A percentile compares a stretch with the other conserved stretches of the same genome.
Evolutionary conservation across 2,329 filamentous ascomycete genomes (phyloP).

Genomic region (Paecilomyces formosus): DNA sequence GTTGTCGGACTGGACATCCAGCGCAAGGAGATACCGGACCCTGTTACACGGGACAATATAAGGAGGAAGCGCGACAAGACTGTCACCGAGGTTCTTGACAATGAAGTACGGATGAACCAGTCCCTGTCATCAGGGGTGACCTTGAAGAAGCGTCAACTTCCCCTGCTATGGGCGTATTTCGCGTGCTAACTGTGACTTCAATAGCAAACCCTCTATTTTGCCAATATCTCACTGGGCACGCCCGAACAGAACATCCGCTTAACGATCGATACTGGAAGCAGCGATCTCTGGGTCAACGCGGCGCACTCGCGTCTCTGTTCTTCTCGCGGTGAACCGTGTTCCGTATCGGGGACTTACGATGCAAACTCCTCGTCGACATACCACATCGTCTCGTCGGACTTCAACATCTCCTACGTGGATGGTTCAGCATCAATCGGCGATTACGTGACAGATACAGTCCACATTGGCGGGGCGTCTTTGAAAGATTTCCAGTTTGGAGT

Average conservation of each 20-base stretch:
- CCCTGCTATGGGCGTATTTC: neutral
- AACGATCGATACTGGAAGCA: conserved; percentile 57
- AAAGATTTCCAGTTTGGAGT: conserved; percentile 52
- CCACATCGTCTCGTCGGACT: conserved; percentile 62
- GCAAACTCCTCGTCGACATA: conserved; percentile 65
- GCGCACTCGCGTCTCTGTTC: conserved; percentile 43
- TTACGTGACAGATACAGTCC: conserved; percentile 69
- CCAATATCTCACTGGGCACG: conserved; percentile 51
- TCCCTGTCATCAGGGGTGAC: neutral
- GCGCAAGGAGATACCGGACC: conserved; percentile 7
- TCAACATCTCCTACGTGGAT: conserved; percentile 85
- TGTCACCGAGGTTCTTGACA: conserved; percentile 44
- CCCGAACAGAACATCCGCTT: conserved; percentile 48
- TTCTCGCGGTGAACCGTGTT: conserved; percentile 34
- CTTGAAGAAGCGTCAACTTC: neutral
- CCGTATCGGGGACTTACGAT: conserved; percentile 44
- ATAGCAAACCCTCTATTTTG: conserved; percentile 50
- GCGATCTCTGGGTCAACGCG: conserved; percentile 55
- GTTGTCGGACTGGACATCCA: conserved; percentile 8
- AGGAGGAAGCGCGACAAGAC: conserved; percentile 7
- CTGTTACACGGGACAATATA: conserved; percentile 7
- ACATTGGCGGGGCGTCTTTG: conserved; percentile 43
- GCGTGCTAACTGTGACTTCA: neutral
- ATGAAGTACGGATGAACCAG: conserved; percentile 36
- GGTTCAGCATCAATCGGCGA: conserved; percentile 69